Base-by-base conservation (phyloP, 129 eudicot genomes). In the Silybum marianum region DNA sequence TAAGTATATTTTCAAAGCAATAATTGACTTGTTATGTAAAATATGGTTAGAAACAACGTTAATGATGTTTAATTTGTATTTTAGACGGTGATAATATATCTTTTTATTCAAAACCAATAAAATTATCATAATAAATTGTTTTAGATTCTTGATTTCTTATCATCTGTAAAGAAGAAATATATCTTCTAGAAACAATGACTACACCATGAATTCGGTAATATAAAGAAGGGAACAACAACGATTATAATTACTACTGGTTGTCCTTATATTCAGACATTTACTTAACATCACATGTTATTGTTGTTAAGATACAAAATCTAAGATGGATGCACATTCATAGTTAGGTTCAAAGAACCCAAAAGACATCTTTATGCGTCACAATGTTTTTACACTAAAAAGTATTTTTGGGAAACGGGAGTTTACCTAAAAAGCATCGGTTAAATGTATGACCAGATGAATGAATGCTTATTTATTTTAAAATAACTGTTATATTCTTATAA, bases 251-350 rank as follows among this genome's bases (percentile, higher is more conserved):
- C 38, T 22, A 5, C 0, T 1, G 22, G 60, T 62, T 63, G 14
- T 76, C 23, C 58, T 76, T 76, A 34, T 62, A 76, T 32, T 32
- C 12, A 6, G 22, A 62, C 60, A 11, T 62, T 62, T 76, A 22
- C 36, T 11, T 36, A 34, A 63, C 7, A 77, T 63, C 65, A 18
- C 26, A 71, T 63, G 13, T 77, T 13, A 21, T 34, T 74, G 39
- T 46, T 73, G 21, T 25, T 44, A 24, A 25, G 32, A 21, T 58
- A 40, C 79, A 28, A 75, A 16, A 60, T 60, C 24, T 46, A 74
- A 74, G 70, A 51, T 13, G 13, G 23, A 24, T 79, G 70, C 77
- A 72, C 60, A 40, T 16, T 23, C 70, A 77, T 7, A 40, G n/a
- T 26, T 14, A 67, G 5, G 23, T 21, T 23, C 23, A 7, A n/a